phyloP scores from a whole-genome alignment of 2,329 filamentous ascomycete species.

The Monilinia aucupariae region DNA sequence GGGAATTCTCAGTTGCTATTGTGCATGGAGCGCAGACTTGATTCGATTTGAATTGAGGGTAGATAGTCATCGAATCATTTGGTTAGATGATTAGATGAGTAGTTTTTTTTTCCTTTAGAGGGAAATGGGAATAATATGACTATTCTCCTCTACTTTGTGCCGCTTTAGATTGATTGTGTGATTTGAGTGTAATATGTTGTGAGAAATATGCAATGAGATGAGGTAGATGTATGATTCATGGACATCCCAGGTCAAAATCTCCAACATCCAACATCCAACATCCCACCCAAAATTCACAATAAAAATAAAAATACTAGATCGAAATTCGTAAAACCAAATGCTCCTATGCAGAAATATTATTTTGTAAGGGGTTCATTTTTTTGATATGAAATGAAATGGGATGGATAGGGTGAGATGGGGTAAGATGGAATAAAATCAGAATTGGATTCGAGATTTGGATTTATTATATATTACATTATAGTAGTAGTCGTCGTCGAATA shows the following conservation, averaged over 20 bases:
- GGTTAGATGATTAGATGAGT: neutral
- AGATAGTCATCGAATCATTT: neutral
- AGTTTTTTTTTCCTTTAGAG: slow-evolving; percentile 6
- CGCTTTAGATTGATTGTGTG: neutral
- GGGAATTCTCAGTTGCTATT: slow-evolving; percentile 9
- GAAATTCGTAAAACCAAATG: too few relatives aligned
- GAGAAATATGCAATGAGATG: neutral
- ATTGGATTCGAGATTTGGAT: too few relatives aligned
- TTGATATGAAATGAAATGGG: too few relatives aligned
- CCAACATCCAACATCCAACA: too few relatives aligned
- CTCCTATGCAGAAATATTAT: too few relatives aligned
- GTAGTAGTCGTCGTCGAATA: too few relatives aligned
- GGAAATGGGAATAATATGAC: neutral
- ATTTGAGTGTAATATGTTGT: neutral
- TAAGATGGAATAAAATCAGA: too few relatives aligned
- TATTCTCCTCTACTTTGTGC: neutral
- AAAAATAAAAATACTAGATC: too few relatives aligned
- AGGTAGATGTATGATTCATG: neutral
- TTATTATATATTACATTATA: too few relatives aligned
- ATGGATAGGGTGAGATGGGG: too few relatives aligned
- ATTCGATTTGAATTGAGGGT: slow-evolving; percentile 1
- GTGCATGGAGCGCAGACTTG: slow-evolving; percentile 2
- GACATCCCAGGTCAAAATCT: neutral
- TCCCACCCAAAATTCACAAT: too few relatives aligned
- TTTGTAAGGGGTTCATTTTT: too few relatives aligned